These are phyloP conservation scores for Inosperma sp. DNA, from an alignment of 768 basidiomycete species.

Conservation along the genomic window DNA sequence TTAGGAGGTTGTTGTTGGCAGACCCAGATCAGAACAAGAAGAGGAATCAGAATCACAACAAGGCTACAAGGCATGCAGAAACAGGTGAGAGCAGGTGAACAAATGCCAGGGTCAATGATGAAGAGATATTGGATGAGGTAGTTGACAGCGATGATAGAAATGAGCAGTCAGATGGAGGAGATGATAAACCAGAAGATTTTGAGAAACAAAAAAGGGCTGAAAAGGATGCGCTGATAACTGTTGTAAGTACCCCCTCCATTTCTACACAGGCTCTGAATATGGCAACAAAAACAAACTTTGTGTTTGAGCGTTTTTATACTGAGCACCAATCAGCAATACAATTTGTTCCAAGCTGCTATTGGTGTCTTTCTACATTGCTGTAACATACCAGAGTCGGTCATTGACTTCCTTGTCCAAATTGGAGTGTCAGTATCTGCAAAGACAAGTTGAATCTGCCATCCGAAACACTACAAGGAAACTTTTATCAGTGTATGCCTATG, in stretches of 20 bases:
- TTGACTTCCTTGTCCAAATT: background rate
- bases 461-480: background rate
- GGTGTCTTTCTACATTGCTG: background rate
- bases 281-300: background rate
- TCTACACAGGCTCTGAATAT: background rate
- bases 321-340: background rate
- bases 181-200: background rate
- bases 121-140: background rate
- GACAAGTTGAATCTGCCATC: background rate
- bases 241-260: background rate
- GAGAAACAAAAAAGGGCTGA: background rate
- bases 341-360: background rate
- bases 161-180: background rate
- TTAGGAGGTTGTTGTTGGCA: background rate
- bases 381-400: background rate
- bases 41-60: background rate
- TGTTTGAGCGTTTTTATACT: background rate
- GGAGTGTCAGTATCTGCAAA: background rate
- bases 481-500: background rate
- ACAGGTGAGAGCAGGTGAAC: too few species aligned
- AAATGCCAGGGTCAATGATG: background rate
- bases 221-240: background rate
- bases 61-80: background rate
- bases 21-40: background rate
- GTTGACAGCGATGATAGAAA: background rate